Percentiles rank a stretch among this genome's conserved stretches.
These are phyloP conservation scores for Cladobotryum mycophilum DNA, from an alignment of 2,329 filamentous ascomycete species.

Conservation along the genomic window DNA sequence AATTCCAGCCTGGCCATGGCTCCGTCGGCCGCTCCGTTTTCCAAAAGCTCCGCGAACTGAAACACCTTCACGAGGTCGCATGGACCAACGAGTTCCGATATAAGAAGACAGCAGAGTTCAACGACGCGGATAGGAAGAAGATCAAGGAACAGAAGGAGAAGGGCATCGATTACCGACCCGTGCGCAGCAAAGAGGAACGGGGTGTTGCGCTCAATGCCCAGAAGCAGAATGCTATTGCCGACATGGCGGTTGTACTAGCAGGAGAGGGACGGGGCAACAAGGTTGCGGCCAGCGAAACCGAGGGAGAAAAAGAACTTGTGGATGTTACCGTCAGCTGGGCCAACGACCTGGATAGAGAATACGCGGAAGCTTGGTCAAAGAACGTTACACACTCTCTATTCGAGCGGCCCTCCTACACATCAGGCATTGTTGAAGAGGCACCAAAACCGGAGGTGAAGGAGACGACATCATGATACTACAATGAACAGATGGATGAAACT, in stretches of 20 bases:
- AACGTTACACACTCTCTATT: conserved; percentile 48
- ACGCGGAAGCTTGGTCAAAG: conserved; percentile 42
- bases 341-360: conserved; percentile 40
- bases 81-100: conserved; percentile 48
- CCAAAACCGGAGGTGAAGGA: neutral
- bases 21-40: conserved; percentile 52
- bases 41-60: conserved; percentile 60
- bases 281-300: conserved; percentile 26
- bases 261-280: conserved; percentile 47
- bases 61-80: conserved; percentile 54
- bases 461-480: neutral
- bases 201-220: conserved; percentile 52
- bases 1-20: conserved; percentile 48
- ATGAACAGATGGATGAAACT: neutral
- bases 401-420: conserved; percentile 17
- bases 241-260: conserved; percentile 53
- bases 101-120: conserved; percentile 31
- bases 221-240: conserved; percentile 55
- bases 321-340: conserved; percentile 46
- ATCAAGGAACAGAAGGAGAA: conserved; percentile 23
- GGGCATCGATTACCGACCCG: conserved; percentile 26
- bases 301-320: conserved; percentile 24
- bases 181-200: conserved; percentile 37
- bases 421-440: conserved; percentile 1
- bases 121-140: conserved; percentile 27